Base-by-base conservation (phyloP, 805 yeast genomes). In the Jamesozyma piceae region DNA sequence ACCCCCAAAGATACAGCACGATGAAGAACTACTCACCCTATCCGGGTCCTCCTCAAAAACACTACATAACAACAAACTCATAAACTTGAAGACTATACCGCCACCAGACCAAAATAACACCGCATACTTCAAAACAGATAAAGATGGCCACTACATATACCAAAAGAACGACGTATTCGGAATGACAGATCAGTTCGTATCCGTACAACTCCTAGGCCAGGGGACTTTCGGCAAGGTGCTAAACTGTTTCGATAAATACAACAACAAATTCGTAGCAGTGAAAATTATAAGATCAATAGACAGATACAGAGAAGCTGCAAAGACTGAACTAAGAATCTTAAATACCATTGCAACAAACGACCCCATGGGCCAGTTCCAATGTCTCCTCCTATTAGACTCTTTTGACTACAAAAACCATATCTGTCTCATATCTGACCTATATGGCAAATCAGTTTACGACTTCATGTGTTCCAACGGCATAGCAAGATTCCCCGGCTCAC, bases 201-300 rank as follows among this genome's bases (percentile, higher is more conserved):
- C 89, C 11, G 63, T 74, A 28, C 72, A 77, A 44, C 65, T 87
- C 28, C 67, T 92, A 43, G 99, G 99, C 1, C 90, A 89, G 48
- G 99, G 99, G 2, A 89, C 98, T 1, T 92, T 92, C 70, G 98
- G 98, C 9, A 97, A 92, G 65, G 99, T 92, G 37, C 94, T 89
- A 34, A 92, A 90, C 65, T 90, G 97, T 64, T 72, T 71, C 50
- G 97, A 92, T 58, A 67, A 44, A 6, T 9, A 19, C 2, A 22
- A 35, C 11, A 32, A 49, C 9, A 69, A 72, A 41, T 69, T 71
- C 45, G 92, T 87, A 36, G 99, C 99, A 1, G 82, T 92, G 46
- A 92, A 92, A 62, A 84, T 92, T 47, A 92, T 92, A 39, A 72
- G 95, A 44, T 86, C 95, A 18, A 82, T 92, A 20, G 95, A 88